Conservation (phyloP, 2,329 filamentous ascomycete genomes). For the Camptophora hylomeconis region DNA sequence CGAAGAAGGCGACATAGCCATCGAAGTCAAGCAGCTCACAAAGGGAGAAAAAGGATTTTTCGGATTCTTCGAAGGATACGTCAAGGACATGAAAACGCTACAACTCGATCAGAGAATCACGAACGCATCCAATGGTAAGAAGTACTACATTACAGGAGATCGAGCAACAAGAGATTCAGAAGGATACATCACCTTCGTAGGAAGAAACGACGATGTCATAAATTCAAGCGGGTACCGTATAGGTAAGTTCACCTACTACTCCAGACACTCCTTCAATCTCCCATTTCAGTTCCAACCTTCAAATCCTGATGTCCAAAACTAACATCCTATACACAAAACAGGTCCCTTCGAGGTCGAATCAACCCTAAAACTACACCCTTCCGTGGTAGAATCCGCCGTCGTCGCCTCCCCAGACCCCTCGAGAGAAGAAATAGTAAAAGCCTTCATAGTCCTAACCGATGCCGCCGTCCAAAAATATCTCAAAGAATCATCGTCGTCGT, state of each 20-base stretch:
- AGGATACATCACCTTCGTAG: constrained; percentile 26
- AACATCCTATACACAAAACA: no score
- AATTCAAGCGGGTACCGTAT: constrained; percentile 28
- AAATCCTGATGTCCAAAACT: constrained; percentile 2
- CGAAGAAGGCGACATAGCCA: constrained; percentile 27
- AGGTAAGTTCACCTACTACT: constrained; percentile 12
- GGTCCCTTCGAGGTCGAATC: constrained; percentile 31
- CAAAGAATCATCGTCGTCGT: no score
- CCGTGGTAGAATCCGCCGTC: constrained; percentile 28
- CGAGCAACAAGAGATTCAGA: constrained; percentile 21
- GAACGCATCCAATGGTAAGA: constrained; percentile 8
- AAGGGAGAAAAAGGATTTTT: constrained; percentile 8
- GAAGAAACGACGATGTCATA: constrained; percentile 26
- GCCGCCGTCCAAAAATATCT: constrained; percentile 10
- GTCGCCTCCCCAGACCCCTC: constrained; percentile 26
- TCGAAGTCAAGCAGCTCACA: constrained; percentile 12
- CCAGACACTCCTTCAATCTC: constrained; percentile 3
- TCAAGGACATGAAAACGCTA: constrained; percentile 9
- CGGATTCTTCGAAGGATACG: constrained; percentile 16
- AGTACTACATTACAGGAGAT: constrained; percentile 28
- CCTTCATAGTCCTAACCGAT: constrained; percentile 25
- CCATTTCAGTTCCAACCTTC: constrained; percentile 3
- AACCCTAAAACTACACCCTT: constrained; percentile 26
- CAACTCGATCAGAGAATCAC: constrained; percentile 12
- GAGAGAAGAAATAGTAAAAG: constrained; percentile 29